Evolutionary conservation across 805 yeast species (phyloP), one percentile per base, ranked within the genome.

Genomic region (Zygosaccharomyces bailii): DNA sequence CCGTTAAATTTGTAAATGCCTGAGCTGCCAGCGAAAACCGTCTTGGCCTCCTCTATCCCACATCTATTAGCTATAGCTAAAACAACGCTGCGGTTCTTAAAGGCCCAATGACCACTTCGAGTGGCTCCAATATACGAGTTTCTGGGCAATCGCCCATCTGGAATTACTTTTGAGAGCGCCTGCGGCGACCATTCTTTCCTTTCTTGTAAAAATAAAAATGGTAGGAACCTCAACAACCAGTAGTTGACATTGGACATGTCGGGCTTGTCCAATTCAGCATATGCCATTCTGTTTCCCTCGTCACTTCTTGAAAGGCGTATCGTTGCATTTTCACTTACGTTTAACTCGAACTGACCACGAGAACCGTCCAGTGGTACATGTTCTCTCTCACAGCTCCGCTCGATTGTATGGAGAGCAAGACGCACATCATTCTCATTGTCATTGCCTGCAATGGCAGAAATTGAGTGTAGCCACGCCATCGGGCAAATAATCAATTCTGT

Each of bases 391-490:
- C 57, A 45, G 16, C 37, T 47, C 1, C 37, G 36, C 13, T 45
- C 34, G 11, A 57, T 52, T n/a, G 48, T 42, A 6, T 37, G 38
- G 8, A 34, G 18, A 18, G 45, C 35, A 14, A 44, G 45, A 20
- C 27, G 29, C 8, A 39, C 23, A 42, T 47, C 42, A 21, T 45
- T 18, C 52, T 61, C 41, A 11, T 49, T 31, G 30, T 53, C 54
- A 27, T 52, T 42, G 13, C 40, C 40, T 4, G 40, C 32, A 1
- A 67, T 55, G 4, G 62, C 57, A 0, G 88, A 75, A 35, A 66
- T 58, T 0, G 76, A 68, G 31, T 76, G 73, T 50, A 87, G 69
- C 97, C 97, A 90, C 0, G 95, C 95, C 76, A 85, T 88, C 1
- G 96, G 96, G 48, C 84, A 78, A 10, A 90, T 58, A 0, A 86